Conservation (phyloP, 169 alveolate genomes). For the Miamiensis avidus region DNA sequence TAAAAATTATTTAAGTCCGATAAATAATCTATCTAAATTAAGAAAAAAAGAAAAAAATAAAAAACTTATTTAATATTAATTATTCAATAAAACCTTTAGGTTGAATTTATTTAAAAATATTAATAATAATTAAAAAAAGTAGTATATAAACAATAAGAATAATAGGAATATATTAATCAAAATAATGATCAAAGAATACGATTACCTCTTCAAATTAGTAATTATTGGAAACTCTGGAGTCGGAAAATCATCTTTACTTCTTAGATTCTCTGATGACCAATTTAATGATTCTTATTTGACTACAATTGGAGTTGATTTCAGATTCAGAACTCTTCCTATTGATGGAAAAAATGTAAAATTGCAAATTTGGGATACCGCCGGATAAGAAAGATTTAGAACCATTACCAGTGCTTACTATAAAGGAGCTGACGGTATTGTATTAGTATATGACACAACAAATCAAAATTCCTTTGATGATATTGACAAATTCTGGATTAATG, state of each 20-base stretch:
- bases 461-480: conserved; percentile 52
- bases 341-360: conserved; percentile 72
- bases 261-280: conserved; percentile 64
- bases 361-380: conserved; percentile 83
- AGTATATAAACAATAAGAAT: too few species aligned
- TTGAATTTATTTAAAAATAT: too few species aligned
- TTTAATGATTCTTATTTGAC: conserved; percentile 60
- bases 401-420: conserved; percentile 65
- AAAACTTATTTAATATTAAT: too few species aligned
- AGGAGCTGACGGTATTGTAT: conserved; percentile 63
- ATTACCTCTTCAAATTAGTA: conserved; percentile 59
- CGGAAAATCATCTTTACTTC: conserved; percentile 65
- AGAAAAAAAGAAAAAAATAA: too few species aligned
- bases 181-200: conserved; percentile 50
- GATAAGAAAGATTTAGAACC: conserved; percentile 67
- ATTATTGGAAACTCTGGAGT: conserved; percentile 68
- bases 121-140: too few species aligned
- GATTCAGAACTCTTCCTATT: conserved; percentile 57
- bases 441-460: conserved; percentile 59
- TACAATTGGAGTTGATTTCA: conserved; percentile 69
- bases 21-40: too few species aligned
- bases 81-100: too few species aligned
- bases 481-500: conserved; percentile 61
- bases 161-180: conserved; percentile 1
- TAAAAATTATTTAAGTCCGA: too few species aligned